A percentile compares a stretch with the other conserved stretches of the same genome.
phyloP scores from a whole-genome alignment of 495 filamentous ascomycete genomes.

The Articulospora tetracladia region DNA sequence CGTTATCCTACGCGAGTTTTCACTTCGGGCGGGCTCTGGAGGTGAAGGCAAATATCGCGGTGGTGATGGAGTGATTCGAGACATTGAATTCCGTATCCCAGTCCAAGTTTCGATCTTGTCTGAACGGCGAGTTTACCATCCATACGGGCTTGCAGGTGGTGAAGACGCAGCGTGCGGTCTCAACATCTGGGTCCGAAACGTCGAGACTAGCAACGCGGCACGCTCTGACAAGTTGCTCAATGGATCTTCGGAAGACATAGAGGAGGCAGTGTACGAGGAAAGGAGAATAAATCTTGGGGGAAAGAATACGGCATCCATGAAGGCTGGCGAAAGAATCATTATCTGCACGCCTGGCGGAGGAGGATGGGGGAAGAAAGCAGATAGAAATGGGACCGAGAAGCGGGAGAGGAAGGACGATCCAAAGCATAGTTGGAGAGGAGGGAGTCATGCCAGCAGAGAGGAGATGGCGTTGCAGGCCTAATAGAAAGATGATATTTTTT shows the following conservation, averaged over 20 bases:
- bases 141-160: conserved; percentile 88
- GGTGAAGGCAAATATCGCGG: conserved; percentile 75
- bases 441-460: conserved; percentile 53
- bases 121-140: conserved; percentile 80
- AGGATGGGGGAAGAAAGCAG: conserved; percentile 62
- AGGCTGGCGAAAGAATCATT: conserved; percentile 82
- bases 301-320: conserved; percentile 90
- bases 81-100: conserved; percentile 91
- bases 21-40: conserved; percentile 62
- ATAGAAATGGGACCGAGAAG: conserved; percentile 37
- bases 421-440: conserved; percentile 55
- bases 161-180: conserved; percentile 73
- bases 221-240: conserved; percentile 32
- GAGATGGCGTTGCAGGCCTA: conserved; percentile 47
- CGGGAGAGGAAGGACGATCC: conserved; percentile 43
- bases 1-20: conserved; percentile 79
- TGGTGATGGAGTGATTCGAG: conserved; percentile 85
- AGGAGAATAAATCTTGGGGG: conserved; percentile 79
- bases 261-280: conserved; percentile 50
- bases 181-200: conserved; percentile 81
- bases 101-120: conserved; percentile 86
- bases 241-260: conserved; percentile 25
- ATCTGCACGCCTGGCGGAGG: conserved; percentile 68
- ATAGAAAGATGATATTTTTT: not conserved
- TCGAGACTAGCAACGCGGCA: conserved; percentile 46